Evolutionary conservation across 2,329 filamentous ascomycete genomes (phyloP).

Genomic region (Lasiodiplodia gonubiensis): DNA sequence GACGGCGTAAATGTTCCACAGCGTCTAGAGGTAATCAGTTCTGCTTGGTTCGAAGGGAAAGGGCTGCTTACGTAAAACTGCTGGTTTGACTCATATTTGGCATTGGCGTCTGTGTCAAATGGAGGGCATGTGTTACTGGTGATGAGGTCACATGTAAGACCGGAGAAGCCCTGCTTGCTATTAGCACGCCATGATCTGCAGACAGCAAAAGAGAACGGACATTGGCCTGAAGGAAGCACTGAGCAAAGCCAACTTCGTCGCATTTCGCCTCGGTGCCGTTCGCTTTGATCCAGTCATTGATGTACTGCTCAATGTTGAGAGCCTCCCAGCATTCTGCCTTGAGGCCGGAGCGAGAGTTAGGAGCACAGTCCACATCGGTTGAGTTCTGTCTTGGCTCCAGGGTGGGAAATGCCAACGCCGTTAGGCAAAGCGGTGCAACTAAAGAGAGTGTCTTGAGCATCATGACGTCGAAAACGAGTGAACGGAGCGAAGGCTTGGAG

Average conservation of each 20-base stretch:
- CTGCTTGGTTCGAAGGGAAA: neutral
- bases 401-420: neutral
- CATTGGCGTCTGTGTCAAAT: slow-evolving; percentile 1
- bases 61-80: neutral
- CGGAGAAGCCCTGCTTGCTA: neutral
- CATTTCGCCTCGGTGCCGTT: slow-evolving; percentile 3
- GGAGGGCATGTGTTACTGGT: slow-evolving; percentile 17
- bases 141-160: slow-evolving; percentile 11
- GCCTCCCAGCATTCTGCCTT: slow-evolving; percentile 15
- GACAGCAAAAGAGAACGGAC: neutral
- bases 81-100: slow-evolving; percentile 6
- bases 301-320: slow-evolving; percentile 6
- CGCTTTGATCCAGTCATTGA: slow-evolving; percentile 10
- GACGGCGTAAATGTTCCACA: slow-evolving; percentile 14
- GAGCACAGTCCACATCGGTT: slow-evolving; percentile 10
- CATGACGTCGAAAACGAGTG: neutral
- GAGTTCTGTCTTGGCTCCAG: slow-evolving; percentile 3
- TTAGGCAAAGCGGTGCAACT: slow-evolving; percentile 6
- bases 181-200: neutral
- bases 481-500: neutral
- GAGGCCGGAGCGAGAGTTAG: slow-evolving; percentile 10
- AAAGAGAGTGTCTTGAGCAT: slow-evolving; percentile 1
- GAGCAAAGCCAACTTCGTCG: slow-evolving; percentile 2
- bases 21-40: neutral
- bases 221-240: slow-evolving; percentile 10